These are phyloP conservation scores for Boletus reticuloceps DNA, from an alignment of 768 basidiomycete genomes.

Conservation along the genomic window DNA sequence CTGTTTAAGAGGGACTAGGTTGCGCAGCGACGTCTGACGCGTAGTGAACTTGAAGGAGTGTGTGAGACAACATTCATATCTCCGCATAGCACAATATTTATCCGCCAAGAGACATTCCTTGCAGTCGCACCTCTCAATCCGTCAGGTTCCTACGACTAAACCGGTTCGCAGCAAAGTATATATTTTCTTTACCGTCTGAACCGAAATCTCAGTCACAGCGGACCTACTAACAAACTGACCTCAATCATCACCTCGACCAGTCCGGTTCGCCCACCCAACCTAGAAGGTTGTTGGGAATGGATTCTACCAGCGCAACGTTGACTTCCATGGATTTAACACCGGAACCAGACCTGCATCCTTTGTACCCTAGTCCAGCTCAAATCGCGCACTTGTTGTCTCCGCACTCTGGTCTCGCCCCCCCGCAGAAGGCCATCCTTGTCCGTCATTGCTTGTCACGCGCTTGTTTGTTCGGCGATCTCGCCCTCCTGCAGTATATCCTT, in stretches of 20 bases:
- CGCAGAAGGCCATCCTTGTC: conserved; percentile 68
- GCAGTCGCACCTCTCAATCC: conserved; percentile 3
- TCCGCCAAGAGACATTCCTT: not conserved
- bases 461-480: conserved; percentile 74
- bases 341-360: conserved; percentile 77
- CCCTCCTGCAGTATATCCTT: conserved; percentile 69
- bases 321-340: conserved; percentile 55
- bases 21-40: not conserved
- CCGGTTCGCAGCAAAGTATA: conserved; percentile 3
- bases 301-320: conserved; percentile 25
- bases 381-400: conserved; percentile 63
- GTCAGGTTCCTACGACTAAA: conserved; percentile 1
- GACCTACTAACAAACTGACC: conserved; percentile 5
- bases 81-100: not conserved
- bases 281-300: conserved; percentile 23
- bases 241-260: conserved; percentile 2
- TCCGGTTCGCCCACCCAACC: conserved; percentile 6
- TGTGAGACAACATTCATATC: not conserved
- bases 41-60: too few relatives aligned
- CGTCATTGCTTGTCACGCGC: conserved; percentile 73
- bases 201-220: conserved; percentile 7
- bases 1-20: not conserved
- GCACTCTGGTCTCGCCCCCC: conserved; percentile 62
- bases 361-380: conserved; percentile 66
- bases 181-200: conserved; percentile 20